Conservation (phyloP, 2,329 filamentous ascomycete genomes). For the Aspergillus sp. region DNA sequence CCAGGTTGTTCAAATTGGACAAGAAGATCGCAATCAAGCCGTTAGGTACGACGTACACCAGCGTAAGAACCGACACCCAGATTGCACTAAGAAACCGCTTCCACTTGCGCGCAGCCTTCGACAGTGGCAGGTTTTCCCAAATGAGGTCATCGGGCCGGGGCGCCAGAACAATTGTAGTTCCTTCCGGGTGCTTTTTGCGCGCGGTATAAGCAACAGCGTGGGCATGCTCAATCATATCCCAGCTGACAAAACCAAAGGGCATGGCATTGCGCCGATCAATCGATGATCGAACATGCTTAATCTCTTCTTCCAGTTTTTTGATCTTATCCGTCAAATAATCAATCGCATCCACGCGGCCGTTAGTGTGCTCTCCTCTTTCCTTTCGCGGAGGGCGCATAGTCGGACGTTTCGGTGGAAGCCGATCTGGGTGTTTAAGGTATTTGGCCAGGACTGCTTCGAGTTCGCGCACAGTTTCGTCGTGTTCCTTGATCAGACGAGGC, state of each 20-base stretch:
- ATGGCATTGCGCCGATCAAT: constrained; percentile 87
- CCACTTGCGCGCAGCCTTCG: constrained; percentile 67
- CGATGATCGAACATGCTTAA: constrained; percentile 76
- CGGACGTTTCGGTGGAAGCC: constrained; percentile 74
- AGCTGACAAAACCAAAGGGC: constrained; percentile 92
- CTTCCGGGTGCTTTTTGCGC: constrained; percentile 77
- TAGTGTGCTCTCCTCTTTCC: constrained; percentile 68
- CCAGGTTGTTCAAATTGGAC: constrained; percentile 80
- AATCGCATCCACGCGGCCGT: constrained; percentile 84
- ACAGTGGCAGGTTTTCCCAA: constrained; percentile 87
- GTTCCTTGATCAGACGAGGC: constrained; percentile 79
- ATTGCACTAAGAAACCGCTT: constrained; percentile 77
- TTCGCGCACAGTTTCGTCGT: constrained; percentile 76
- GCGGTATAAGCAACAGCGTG: constrained; percentile 83
- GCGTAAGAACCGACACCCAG: constrained; percentile 78
- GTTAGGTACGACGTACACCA: constrained; percentile 90
- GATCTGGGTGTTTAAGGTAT: constrained; percentile 84
- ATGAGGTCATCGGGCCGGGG: constrained; percentile 90
- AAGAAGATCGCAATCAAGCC: constrained; percentile 92
- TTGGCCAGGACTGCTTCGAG: constrained; percentile 83
- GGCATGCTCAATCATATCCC: constrained; percentile 81
- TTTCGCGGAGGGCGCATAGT: constrained; percentile 78
- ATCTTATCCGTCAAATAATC: constrained; percentile 89
- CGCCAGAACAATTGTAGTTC: constrained; percentile 74
- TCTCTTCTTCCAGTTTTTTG: constrained; percentile 75